Evolutionary conservation across 2,329 filamentous ascomycete genomes (phyloP).

Genomic region (Juglanconis juglandina): DNA sequence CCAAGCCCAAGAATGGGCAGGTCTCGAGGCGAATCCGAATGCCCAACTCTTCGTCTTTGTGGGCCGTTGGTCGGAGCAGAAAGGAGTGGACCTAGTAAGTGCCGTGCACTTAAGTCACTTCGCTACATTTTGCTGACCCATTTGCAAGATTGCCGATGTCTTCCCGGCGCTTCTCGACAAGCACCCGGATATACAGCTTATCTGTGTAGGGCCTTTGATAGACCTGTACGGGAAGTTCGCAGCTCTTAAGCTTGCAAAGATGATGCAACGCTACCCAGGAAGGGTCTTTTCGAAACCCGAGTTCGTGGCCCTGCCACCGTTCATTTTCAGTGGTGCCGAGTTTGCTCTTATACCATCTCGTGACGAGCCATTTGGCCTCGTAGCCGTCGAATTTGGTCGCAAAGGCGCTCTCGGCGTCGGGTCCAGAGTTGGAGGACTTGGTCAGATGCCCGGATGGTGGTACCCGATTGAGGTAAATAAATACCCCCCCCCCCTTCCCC

Average conservation of each 20-base stretch:
- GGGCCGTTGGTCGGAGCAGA: conserved; percentile 66
- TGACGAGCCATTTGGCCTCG: conserved; percentile 66
- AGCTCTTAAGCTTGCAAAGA: conserved; percentile 59
- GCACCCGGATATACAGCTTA: conserved; percentile 57
- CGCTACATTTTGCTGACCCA: background rate
- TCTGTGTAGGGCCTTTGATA: conserved; percentile 63
- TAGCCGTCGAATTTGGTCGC: conserved; percentile 66
- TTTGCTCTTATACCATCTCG: conserved; percentile 66
- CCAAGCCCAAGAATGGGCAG: conserved; percentile 66
- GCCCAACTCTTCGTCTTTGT: conserved; percentile 67
- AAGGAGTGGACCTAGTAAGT: conserved; percentile 61
- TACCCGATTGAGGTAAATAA: conserved; percentile 38
- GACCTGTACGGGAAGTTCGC: conserved; percentile 67
- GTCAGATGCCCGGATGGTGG: conserved; percentile 72
- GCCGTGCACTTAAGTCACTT: too few relatives aligned
- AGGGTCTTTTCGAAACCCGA: conserved; percentile 66
- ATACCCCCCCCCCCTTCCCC: background rate
- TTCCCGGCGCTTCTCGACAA: conserved; percentile 61
- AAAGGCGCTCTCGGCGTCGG: conserved; percentile 67
- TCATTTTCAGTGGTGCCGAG: conserved; percentile 65
- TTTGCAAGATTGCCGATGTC: conserved; percentile 56
- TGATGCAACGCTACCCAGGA: conserved; percentile 64
- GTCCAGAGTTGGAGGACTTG: conserved; percentile 62
- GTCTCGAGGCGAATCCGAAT: conserved; percentile 55
- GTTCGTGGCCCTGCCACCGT: conserved; percentile 64